Evolutionary conservation across 148 eudicot species (phyloP).

Genomic region (Camellia lanceoleosa): DNA sequence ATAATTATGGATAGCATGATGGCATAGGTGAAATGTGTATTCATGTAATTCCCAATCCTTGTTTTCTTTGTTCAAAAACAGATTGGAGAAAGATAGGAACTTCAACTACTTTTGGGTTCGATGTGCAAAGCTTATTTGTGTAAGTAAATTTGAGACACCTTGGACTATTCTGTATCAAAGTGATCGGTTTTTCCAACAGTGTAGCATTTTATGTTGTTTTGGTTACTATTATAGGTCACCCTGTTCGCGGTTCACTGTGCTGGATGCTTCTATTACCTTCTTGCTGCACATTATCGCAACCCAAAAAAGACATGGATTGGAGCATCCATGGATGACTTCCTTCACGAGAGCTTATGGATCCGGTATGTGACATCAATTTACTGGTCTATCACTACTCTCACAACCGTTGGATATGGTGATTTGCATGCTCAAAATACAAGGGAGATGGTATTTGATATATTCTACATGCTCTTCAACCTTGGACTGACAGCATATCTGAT

Average conservation of each 20-base stretch:
- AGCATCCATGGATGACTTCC: constrained; percentile 40
- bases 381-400: constrained; percentile 90
- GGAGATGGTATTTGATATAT: constrained; percentile 78
- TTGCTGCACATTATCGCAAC: constrained; percentile 65
- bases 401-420: constrained; percentile 87
- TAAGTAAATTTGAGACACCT: constrained; percentile 31
- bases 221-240: constrained; percentile 47
- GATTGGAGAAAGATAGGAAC: constrained; percentile 68
- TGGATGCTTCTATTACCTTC: constrained; percentile 67
- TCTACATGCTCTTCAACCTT: constrained; percentile 89
- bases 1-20: no score
- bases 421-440: constrained; percentile 65
- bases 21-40: neutral
- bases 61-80: constrained; percentile 17
- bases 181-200: neutral
- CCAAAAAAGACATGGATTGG: constrained; percentile 71
- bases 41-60: neutral
- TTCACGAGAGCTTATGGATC: constrained; percentile 51
- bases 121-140: constrained; percentile 63
- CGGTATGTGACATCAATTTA: constrained; percentile 70
- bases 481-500: constrained; percentile 79
- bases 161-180: neutral
- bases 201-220: neutral
- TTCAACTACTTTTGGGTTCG: constrained; percentile 68
- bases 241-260: constrained; percentile 81